Conservation (phyloP, 2,329 filamentous ascomycete genomes). For the Erysiphe neolycopersici region DNA sequence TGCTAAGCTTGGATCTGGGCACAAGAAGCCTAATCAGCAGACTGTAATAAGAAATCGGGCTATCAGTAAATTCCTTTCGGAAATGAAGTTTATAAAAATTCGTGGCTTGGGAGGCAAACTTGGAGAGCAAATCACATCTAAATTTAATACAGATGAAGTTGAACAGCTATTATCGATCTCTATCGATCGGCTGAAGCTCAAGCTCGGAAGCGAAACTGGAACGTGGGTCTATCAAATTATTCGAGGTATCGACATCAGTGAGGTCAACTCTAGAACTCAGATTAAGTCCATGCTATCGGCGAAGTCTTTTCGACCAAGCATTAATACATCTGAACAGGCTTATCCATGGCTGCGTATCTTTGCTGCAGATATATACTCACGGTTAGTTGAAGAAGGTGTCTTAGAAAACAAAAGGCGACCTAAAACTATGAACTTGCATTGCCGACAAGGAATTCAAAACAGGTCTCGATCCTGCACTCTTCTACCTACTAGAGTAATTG, state of each 20-base stretch:
- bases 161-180: constrained; percentile 47
- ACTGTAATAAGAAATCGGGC: constrained; percentile 81
- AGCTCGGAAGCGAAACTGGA: constrained; percentile 61
- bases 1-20: constrained; percentile 71
- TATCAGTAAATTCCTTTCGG: constrained; percentile 47
- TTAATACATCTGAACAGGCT: constrained; percentile 54
- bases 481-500: constrained; percentile 44
- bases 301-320: constrained; percentile 74
- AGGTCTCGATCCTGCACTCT: constrained; percentile 54
- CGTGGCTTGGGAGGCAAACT: constrained; percentile 86
- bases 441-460: constrained; percentile 46
- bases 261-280: constrained; percentile 72
- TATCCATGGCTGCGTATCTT: constrained; percentile 77
- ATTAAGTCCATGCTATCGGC: constrained; percentile 96
- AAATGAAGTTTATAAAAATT: constrained; percentile 78
- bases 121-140: constrained; percentile 59
- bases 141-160: constrained; percentile 58
- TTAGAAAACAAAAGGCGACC: constrained; percentile 68
- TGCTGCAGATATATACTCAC: constrained; percentile 66
- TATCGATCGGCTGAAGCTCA: constrained; percentile 48
- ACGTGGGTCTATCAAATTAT: constrained; percentile 66
- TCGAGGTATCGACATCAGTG: constrained; percentile 60
- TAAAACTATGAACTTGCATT: constrained; percentile 62
- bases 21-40: constrained; percentile 85
- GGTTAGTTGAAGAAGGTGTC: constrained; percentile 74